Conservation (phyloP, 2,329 filamentous ascomycete genomes). For the Polytolypa hystricis region DNA sequence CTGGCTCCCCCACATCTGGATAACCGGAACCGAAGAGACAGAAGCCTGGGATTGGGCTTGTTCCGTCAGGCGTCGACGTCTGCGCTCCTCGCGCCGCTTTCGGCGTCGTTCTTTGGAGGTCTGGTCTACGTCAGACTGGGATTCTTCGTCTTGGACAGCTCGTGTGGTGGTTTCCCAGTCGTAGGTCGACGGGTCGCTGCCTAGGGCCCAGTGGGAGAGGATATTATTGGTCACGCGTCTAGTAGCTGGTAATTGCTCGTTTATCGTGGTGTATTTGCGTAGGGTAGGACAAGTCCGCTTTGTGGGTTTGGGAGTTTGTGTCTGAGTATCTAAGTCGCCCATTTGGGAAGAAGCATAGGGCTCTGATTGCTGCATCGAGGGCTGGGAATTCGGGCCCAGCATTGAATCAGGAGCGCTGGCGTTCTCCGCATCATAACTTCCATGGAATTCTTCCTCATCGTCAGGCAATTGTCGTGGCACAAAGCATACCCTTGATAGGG, state of each 20-base stretch:
- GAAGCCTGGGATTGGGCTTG: not conserved
- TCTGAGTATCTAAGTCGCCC: not conserved
- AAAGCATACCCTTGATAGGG: constrained; percentile 21
- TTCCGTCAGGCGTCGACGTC: not conserved
- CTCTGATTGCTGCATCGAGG: not conserved
- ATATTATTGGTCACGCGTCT: constrained; percentile 18
- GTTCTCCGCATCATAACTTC: not conserved
- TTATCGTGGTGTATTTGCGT: constrained; percentile 18
- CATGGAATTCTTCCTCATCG: too few species aligned
- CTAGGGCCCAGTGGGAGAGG: constrained; percentile 28
- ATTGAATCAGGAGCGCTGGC: not conserved
- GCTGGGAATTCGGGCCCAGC: not conserved
- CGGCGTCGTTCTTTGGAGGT: constrained; percentile 3
- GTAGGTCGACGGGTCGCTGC: constrained; percentile 23
- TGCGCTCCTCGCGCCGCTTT: constrained; percentile 6
- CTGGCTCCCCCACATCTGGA: constrained; percentile 11
- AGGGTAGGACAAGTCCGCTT: not conserved
- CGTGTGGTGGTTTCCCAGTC: constrained; percentile 21
- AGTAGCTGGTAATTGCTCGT: constrained; percentile 13
- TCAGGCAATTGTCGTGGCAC: not conserved
- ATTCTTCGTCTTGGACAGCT: constrained; percentile 9
- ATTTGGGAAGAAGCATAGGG: not conserved
- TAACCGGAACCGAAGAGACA: constrained; percentile 1
- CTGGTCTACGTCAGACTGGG: constrained; percentile 1
- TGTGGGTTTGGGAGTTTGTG: not conserved